A percentile compares a stretch with the other conserved stretches of the same genome.
phyloP scores from a whole-genome alignment of 306 rosid species.

The Ammopiptanthus mongolicus region DNA sequence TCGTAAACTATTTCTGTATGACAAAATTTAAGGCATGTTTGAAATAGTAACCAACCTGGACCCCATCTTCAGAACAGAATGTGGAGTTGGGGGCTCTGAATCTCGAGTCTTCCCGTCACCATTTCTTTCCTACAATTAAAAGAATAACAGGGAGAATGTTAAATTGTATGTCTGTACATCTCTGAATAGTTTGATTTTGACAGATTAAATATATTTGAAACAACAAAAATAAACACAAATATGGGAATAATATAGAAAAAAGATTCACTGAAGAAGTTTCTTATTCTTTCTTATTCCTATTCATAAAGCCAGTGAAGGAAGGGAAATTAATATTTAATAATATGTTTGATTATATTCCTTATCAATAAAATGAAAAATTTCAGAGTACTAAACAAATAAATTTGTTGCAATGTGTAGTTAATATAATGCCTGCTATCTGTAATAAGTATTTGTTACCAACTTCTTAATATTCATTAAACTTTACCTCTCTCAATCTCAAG shows the following conservation, averaged over 20 bases:
- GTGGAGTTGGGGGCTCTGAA: conserved; percentile 95
- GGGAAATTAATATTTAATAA: conserved; percentile 4
- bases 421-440: not conserved
- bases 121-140: conserved; percentile 71
- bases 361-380: not conserved
- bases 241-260: not conserved
- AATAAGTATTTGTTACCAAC: not conserved
- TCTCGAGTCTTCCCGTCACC: conserved; percentile 66
- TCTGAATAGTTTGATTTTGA: not conserved
- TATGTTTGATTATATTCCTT: not conserved
- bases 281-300: not conserved
- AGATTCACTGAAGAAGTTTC: not conserved
- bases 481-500: conserved; percentile 5
- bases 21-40: not conserved
- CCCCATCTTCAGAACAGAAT: conserved; percentile 75
- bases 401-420: not conserved
- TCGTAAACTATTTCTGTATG: not conserved
- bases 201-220: not conserved
- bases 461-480: not conserved
- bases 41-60: conserved; percentile 57
- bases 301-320: not conserved
- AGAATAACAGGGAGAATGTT: conserved; percentile 16
- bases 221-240: not conserved
- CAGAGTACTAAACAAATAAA: not conserved
- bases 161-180: not conserved